Percentiles rank a stretch among this genome's conserved stretches.
phyloP scores from a whole-genome alignment of 2,329 filamentous ascomycete species.

The Fusarium sterilihyphosum region DNA sequence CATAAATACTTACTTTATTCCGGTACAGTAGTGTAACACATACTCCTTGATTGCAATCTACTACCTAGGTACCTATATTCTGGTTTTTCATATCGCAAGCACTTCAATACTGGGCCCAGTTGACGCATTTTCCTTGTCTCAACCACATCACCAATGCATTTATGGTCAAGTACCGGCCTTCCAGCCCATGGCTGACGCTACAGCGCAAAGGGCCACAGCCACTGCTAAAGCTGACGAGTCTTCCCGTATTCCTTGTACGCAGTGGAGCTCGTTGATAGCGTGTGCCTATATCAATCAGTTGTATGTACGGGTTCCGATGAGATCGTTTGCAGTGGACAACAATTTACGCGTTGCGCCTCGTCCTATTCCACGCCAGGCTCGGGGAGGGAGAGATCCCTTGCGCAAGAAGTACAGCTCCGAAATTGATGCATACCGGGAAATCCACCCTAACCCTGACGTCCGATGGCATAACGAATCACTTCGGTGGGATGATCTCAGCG shows the following conservation, averaged over 20 bases:
- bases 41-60: neutral
- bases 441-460: neutral
- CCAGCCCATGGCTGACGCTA: slow-evolving; percentile 19
- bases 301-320: slow-evolving; percentile 1
- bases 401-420: neutral
- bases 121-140: neutral
- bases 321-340: neutral
- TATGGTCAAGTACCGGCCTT: neutral
- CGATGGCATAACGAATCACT: neutral
- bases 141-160: neutral
- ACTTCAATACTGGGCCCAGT: neutral
- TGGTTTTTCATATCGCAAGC: neutral
- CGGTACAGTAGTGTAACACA: slow-evolving; percentile 8
- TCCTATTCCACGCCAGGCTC: neutral
- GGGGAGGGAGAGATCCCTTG: neutral
- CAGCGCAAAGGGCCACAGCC: slow-evolving; percentile 19
- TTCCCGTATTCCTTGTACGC: slow-evolving; percentile 15
- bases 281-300: neutral
- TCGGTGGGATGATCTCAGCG: neutral
- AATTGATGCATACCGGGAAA: neutral
- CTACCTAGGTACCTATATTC: neutral
- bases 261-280: slow-evolving; percentile 14
- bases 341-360: neutral
- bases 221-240: slow-evolving; percentile 31
- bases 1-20: neutral